These are phyloP conservation scores for Penicillium atrosanguineum DNA, from an alignment of 495 filamentous ascomycete species.

Conservation along the genomic window DNA sequence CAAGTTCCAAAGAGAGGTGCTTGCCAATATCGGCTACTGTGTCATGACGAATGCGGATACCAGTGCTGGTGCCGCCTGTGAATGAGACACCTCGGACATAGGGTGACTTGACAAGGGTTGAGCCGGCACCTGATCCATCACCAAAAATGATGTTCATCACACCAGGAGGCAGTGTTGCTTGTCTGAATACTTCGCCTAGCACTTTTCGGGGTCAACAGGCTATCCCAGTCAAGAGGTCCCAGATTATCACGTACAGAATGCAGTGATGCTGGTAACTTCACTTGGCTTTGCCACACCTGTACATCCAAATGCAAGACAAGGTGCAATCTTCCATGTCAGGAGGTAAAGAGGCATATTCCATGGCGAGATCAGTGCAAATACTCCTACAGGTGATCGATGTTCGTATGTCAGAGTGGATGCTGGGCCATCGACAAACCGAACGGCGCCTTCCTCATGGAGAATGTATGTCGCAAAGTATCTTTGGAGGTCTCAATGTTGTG, in stretches of 20 bases:
- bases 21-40: slow-evolving; percentile 46
- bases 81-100: slow-evolving; percentile 20
- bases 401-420: slow-evolving; percentile 17
- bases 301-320: slow-evolving; percentile 47
- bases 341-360: slow-evolving; percentile 27
- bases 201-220: background rate
- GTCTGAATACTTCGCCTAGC: slow-evolving; percentile 14
- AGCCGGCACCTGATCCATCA: slow-evolving; percentile 10
- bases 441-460: slow-evolving; percentile 17
- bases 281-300: slow-evolving; percentile 25
- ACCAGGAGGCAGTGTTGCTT: slow-evolving; percentile 16
- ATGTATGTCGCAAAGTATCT: slow-evolving; percentile 24
- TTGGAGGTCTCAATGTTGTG: background rate
- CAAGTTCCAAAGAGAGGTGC: slow-evolving; percentile 36
- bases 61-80: slow-evolving; percentile 21
- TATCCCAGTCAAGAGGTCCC: background rate
- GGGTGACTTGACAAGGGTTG: slow-evolving; percentile 11
- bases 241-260: slow-evolving; percentile 10
- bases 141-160: slow-evolving; percentile 22
- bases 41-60: slow-evolving; percentile 19
- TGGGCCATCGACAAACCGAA: slow-evolving; percentile 12
- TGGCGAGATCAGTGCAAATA: slow-evolving; percentile 19
- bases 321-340: slow-evolving; percentile 37
- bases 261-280: slow-evolving; percentile 19
- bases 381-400: slow-evolving; percentile 18